A percentile compares a stretch with the other conserved stretches of the same genome.
Conservation (phyloP, 805 yeast genomes). For the Pichia exigua region DNA sequence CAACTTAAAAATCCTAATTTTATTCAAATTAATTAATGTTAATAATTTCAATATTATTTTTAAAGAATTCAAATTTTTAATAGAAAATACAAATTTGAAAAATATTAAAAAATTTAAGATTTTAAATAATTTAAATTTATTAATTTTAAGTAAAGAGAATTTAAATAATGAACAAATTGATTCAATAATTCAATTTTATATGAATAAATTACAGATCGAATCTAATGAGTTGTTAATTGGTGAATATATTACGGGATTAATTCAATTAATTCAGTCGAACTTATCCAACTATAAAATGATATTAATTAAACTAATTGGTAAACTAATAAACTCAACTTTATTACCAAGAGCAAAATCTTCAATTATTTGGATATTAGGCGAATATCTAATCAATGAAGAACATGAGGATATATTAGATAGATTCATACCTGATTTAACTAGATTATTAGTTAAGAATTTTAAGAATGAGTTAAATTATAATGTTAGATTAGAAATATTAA, state of each 20-base stretch:
- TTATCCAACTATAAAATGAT: slow-evolving; percentile 47
- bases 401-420: slow-evolving; percentile 10
- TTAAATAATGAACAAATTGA: slow-evolving; percentile 40
- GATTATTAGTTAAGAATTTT: slow-evolving; percentile 48
- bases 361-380: slow-evolving; percentile 88
- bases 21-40: slow-evolving; percentile 51
- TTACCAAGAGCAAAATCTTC: slow-evolving; percentile 58
- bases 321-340: slow-evolving; percentile 15
- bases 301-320: slow-evolving; percentile 39
- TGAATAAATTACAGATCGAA: slow-evolving; percentile 27
- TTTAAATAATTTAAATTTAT: slow-evolving; percentile 43
- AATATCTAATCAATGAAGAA: slow-evolving; percentile 37
- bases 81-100: slow-evolving; percentile 21
- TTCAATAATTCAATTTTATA: slow-evolving; percentile 59
- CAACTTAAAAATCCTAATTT: slow-evolving; percentile 49
- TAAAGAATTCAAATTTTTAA: slow-evolving; percentile 57
- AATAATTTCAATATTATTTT: slow-evolving; percentile 44
- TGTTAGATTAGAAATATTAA: slow-evolving; percentile 64
- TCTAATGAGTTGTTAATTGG: slow-evolving; percentile 34
- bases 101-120: slow-evolving; percentile 34
- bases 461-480: slow-evolving; percentile 39
- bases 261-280: slow-evolving; percentile 62
- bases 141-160: slow-evolving; percentile 9
- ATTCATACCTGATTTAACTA: slow-evolving; percentile 69
- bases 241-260: slow-evolving; percentile 64